These are phyloP conservation scores for Orbilia javanica DNA, from an alignment of 2,329 filamentous ascomycete genomes.

Conservation along the genomic window DNA sequence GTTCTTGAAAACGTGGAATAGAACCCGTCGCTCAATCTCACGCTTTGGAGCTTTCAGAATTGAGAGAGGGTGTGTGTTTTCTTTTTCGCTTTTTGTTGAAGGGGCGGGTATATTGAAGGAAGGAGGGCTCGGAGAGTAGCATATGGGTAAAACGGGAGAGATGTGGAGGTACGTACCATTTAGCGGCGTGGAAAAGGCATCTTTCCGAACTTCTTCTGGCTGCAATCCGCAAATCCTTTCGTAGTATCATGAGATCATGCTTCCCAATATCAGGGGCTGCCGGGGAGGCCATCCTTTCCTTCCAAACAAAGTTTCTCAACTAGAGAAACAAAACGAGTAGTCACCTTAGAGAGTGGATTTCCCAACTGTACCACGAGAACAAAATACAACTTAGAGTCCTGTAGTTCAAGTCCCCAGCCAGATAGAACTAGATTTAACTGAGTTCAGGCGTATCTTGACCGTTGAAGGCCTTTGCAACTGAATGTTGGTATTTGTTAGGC, in stretches of 20 bases:
- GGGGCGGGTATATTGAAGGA: not conserved
- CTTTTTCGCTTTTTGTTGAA: not conserved
- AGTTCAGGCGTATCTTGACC: constrained; percentile 52
- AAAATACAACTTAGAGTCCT: not conserved
- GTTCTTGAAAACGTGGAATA: not conserved
- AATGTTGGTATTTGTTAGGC: not conserved
- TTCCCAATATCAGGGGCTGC: constrained; percentile 30
- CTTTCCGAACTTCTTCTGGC: constrained; percentile 92
- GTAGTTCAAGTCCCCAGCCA: not conserved
- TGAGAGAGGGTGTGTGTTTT: not conserved
- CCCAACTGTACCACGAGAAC: constrained; percentile 11
- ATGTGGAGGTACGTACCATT: constrained; percentile 77
- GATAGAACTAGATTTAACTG: constrained; percentile 33
- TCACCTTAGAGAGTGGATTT: constrained; percentile 33
- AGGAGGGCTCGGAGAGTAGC: not conserved
- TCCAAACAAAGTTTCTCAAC: constrained; percentile 1
- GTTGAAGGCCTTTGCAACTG: not conserved
- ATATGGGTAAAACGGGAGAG: constrained; percentile 10
- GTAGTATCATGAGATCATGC: constrained; percentile 39
- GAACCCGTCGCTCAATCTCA: not conserved
- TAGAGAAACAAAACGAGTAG: constrained; percentile 17
- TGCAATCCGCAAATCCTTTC: constrained; percentile 67
- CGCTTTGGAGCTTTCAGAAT: not conserved
- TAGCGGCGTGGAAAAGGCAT: constrained; percentile 94
- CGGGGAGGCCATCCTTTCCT: constrained; percentile 47